These are phyloP conservation scores for Helicocarpus griseus DNA, from an alignment of 2,329 filamentous ascomycete genomes.

Conservation along the genomic window DNA sequence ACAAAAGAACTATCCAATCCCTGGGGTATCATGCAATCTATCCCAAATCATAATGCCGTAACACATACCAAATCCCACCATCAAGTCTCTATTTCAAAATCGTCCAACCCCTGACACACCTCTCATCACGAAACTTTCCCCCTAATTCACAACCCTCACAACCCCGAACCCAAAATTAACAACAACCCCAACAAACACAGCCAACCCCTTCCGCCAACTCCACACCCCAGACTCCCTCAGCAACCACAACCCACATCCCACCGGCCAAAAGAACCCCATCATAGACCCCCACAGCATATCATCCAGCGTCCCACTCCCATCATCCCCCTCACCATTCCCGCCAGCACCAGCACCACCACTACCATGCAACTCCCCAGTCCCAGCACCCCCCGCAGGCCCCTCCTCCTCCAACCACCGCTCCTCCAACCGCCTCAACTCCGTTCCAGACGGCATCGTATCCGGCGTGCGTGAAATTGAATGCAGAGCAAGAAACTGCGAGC, in stretches of 20 bases:
- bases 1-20: not conserved
- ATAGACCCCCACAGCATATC: constrained; percentile 80
- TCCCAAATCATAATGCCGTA: constrained; percentile 5
- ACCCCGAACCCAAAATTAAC: constrained; percentile 70
- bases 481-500: constrained; percentile 80
- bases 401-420: constrained; percentile 79
- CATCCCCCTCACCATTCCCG: constrained; percentile 20
- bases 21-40: constrained; percentile 9
- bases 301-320: constrained; percentile 54
- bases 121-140: not conserved
- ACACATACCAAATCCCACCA: not conserved
- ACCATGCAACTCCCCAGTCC: constrained; percentile 27
- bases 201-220: constrained; percentile 72
- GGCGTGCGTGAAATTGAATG: constrained; percentile 74
- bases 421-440: constrained; percentile 67
- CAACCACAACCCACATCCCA: constrained; percentile 78
- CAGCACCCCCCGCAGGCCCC: constrained; percentile 14
- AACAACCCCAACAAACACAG: constrained; percentile 74
- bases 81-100: not conserved
- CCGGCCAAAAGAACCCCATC: constrained; percentile 89
- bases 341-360: constrained; percentile 30
- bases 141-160: constrained; percentile 46
- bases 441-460: constrained; percentile 75
- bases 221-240: constrained; percentile 81
- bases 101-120: not conserved